Base-by-base conservation (phyloP, 208 protist genomes). In the Leishmania arabica region DNA sequence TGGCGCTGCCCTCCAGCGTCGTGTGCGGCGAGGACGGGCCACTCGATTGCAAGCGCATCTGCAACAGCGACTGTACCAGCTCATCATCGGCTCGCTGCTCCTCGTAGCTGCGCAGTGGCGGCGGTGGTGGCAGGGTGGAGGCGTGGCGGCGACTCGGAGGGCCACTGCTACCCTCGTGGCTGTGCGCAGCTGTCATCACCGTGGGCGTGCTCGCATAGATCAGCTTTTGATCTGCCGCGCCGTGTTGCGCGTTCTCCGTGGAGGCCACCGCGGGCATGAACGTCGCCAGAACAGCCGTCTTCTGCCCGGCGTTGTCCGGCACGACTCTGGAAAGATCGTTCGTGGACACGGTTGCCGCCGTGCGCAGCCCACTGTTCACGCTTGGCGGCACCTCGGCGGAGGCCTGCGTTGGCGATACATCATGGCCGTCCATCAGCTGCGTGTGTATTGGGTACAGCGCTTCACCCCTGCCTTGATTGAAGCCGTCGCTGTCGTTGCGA, bases 61-160 rank as follows among this genome's bases (percentile, higher is more conserved):
- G 60, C 79, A 66, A 56, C 21, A 72, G 62, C 40, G 64, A 69
- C 79, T 83, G 49, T 1, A 37, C 9, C 17, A 65, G n/a, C 42
- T 53, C 45, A 19, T 62, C 66, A n/a, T 79, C 49, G 31, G 56
- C 60, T 21, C 60, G 68, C 53, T 27, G 31, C 71, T 80, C 81
- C 76, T 84, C 76, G 40, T 34, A 34, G 17, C 54, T 73, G 69
- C 60, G 69, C 34, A 84, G 76, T 13, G 79, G 72, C 58, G 49
- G 62, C 9, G 64, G 62, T 13, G 79, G 72, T 47, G 60, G 62
- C 9, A 65, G 62, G 42, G 72, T 60, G n/a, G 73, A 56, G 31
- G 74, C 27, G 60, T 21, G n/a, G 15, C 21, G 56, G 75, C 45
- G 62, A 34, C 9, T 1, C 24, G 47, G 31, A 31, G 40, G 5